Evolutionary conservation across 306 rosid species (phyloP).

Genomic region (Comarum palustre): DNA sequence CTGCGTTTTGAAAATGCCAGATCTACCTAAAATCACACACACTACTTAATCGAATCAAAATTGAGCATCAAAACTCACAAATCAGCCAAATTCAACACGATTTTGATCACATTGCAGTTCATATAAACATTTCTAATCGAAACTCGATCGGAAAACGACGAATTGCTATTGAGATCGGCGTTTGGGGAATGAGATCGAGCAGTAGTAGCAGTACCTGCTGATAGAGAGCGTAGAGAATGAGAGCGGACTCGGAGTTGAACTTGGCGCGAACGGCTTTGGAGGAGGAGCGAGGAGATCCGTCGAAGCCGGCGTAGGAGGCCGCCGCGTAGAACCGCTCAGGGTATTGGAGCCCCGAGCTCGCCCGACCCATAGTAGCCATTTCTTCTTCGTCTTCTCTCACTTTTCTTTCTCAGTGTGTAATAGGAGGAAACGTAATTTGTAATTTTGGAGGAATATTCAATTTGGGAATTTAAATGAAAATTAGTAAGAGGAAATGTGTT

Average conservation of each 20-base stretch:
- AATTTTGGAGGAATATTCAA: background rate
- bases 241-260: conserved; percentile 78
- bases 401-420: background rate
- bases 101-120: background rate
- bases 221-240: conserved; percentile 73
- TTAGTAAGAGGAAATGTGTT: background rate
- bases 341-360: conserved; percentile 77
- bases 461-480: background rate
- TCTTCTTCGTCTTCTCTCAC: conserved; percentile 9
- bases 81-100: background rate
- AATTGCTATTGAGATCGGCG: conserved; percentile 17
- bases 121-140: background rate
- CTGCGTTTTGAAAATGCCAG: conserved; percentile 28
- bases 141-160: background rate
- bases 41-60: conserved; percentile 1
- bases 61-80: background rate
- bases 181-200: conserved; percentile 7
- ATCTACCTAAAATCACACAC: conserved; percentile 39
- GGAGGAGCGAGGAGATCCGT: conserved; percentile 74
- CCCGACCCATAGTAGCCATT: conserved; percentile 64
- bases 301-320: conserved; percentile 80
- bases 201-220: conserved; percentile 53
- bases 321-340: conserved; percentile 94
- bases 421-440: background rate
- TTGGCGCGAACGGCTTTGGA: conserved; percentile 73